Percentiles rank a stretch among this genome's conserved stretches.
Evolutionary conservation across 257 asterid genomes (phyloP).

Genomic region (Sherardia arvensis): DNA sequence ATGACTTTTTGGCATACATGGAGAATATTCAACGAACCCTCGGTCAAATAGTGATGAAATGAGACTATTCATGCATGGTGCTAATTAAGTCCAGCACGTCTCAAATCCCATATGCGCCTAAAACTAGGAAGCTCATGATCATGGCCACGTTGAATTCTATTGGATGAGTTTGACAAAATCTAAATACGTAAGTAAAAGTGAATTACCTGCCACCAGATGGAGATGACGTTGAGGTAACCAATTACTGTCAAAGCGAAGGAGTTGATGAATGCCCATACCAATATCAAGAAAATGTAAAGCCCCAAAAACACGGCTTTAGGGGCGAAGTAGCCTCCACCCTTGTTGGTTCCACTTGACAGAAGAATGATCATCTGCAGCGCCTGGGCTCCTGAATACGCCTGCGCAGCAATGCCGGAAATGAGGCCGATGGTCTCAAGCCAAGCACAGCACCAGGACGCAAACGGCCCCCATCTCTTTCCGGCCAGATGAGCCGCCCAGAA

Average conservation of each 20-base stretch:
- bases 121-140: too few species aligned
- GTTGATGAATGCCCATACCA: conserved; percentile 40
- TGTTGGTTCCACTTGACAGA: conserved; percentile 31
- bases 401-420: conserved; percentile 37
- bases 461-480: conserved; percentile 42
- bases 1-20: too few species aligned
- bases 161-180: too few species aligned
- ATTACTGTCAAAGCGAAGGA: conserved; percentile 34
- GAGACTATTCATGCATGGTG: too few species aligned
- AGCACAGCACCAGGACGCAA: conserved; percentile 48
- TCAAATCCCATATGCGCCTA: too few species aligned
- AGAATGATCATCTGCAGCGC: conserved; percentile 33
- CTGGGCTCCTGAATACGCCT: conserved; percentile 43
- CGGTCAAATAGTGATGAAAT: background rate
- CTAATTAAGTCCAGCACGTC: too few species aligned
- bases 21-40: too few species aligned
- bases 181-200: too few species aligned
- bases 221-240: conserved; percentile 30
- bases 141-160: too few species aligned
- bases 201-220: conserved; percentile 47
- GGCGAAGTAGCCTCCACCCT: conserved; percentile 37
- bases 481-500: conserved; percentile 47
- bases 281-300: conserved; percentile 23
- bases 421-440: conserved; percentile 44
- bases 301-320: conserved; percentile 30